Percentiles rank a stretch among this genome's conserved stretches.
These are phyloP conservation scores for Boletellus deceptivus DNA, from an alignment of 1,284 basidiomycete genomes.

Conservation along the genomic window DNA sequence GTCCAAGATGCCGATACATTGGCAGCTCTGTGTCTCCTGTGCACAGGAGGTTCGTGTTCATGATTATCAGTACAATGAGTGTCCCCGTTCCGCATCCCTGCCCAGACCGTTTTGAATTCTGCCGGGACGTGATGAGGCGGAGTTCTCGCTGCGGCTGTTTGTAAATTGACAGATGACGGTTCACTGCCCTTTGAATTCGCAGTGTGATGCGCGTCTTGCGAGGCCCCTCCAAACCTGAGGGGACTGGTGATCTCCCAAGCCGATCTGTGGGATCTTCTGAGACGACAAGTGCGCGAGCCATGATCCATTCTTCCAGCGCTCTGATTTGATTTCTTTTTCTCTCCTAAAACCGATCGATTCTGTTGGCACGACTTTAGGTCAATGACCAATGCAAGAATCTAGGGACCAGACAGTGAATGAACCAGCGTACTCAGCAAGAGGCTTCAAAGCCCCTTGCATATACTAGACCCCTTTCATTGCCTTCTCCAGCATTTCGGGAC, in stretches of 20 bases:
- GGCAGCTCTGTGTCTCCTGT: neutral
- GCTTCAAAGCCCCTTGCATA: too few species aligned
- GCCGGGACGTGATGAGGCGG: constrained; percentile 1
- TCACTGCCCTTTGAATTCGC: constrained; percentile 22
- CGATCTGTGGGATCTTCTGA: constrained; percentile 8
- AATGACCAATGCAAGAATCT: too few species aligned
- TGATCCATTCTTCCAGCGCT: constrained; percentile 13
- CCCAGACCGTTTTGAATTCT: constrained; percentile 9
- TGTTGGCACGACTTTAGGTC: neutral
- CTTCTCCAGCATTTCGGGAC: too few species aligned
- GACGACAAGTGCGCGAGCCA: constrained; percentile 16
- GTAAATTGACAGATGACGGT: constrained; percentile 8
- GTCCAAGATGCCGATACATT: constrained; percentile 1
- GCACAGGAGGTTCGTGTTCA: constrained; percentile 8
- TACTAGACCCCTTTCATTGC: too few species aligned
- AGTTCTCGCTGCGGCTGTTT: constrained; percentile 19
- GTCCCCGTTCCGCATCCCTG: neutral
- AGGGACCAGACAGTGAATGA: too few species aligned
- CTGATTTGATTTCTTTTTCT: constrained; percentile 13
- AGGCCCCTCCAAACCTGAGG: constrained; percentile 5
- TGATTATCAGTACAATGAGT: neutral
- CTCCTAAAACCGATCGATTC: constrained; percentile 18
- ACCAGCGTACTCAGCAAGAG: too few species aligned
- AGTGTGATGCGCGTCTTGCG: neutral
- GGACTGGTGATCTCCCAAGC: constrained; percentile 17